Percentiles rank a stretch among this genome's conserved stretches.
These are phyloP conservation scores for Lobosporangium transversale DNA, from an alignment of 192 early-diverging fungal genomes.

Conservation along the genomic window DNA sequence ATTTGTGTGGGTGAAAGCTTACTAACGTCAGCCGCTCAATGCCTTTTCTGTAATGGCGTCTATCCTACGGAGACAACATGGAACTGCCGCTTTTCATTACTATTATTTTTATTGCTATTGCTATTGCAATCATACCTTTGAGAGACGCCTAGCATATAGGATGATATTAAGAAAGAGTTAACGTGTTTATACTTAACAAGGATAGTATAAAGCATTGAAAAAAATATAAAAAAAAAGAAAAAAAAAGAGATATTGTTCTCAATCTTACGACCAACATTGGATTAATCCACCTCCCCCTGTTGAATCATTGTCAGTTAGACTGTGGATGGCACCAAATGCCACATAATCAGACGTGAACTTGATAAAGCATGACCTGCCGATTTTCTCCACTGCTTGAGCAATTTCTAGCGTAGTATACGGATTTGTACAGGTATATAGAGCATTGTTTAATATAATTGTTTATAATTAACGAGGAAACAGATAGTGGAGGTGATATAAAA, in stretches of 20 bases:
- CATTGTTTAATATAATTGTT: background rate
- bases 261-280: constrained; percentile 79
- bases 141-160: constrained; percentile 25
- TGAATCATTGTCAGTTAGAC: constrained; percentile 66
- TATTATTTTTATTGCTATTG: too few species aligned
- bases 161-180: too few species aligned
- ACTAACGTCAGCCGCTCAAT: background rate
- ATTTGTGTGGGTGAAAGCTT: background rate
- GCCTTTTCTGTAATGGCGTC: too few species aligned
- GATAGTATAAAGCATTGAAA: too few species aligned
- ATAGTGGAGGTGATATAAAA: background rate
- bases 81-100: too few species aligned
- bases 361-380: constrained; percentile 72
- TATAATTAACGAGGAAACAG: background rate
- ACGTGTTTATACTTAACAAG: too few species aligned
- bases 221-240: too few species aligned
- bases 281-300: constrained; percentile 61
- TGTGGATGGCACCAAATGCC: constrained; percentile 59
- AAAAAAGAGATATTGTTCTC: too few species aligned
- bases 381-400: constrained; percentile 73
- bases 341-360: constrained; percentile 71
- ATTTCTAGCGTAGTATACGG: constrained; percentile 53
- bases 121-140: constrained; percentile 15
- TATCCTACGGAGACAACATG: too few species aligned
- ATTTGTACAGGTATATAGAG: background rate